phyloP scores from a whole-genome alignment of 495 filamentous ascomycete species.

The Neurospora terricola region DNA sequence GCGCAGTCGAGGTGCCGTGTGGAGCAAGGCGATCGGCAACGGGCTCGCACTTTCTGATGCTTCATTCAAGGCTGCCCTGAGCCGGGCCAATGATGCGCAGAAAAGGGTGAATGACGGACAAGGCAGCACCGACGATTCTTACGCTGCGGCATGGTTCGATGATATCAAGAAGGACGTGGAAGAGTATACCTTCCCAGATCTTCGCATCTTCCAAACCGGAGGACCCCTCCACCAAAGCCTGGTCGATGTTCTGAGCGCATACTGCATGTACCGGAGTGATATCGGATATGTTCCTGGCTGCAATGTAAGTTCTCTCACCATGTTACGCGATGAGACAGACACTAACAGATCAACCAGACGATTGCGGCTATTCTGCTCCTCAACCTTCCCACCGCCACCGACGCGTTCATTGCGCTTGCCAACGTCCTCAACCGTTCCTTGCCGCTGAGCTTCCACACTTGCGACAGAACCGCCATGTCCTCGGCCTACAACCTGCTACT shows the following conservation, averaged over 20 bases:
- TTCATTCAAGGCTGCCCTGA: conserved; percentile 70
- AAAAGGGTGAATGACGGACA: conserved; percentile 35
- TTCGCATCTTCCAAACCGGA: conserved; percentile 72
- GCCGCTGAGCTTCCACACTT: conserved; percentile 76
- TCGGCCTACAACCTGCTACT: conserved; percentile 65
- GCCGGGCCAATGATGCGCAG: conserved; percentile 60
- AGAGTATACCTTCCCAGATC: conserved; percentile 60
- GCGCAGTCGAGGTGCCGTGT: conserved; percentile 70
- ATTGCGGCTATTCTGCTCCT: conserved; percentile 82
- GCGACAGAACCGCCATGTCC: conserved; percentile 60
- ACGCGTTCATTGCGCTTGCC: conserved; percentile 73
- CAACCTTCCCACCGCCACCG: conserved; percentile 59
- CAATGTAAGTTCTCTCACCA: conserved; percentile 47
- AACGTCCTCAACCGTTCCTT: conserved; percentile 85
- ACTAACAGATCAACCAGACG: conserved; percentile 38
- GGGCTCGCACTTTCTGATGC: conserved; percentile 67
- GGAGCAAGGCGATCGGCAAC: conserved; percentile 81
- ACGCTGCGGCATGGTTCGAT: conserved; percentile 46
- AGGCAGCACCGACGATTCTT: conserved; percentile 35
- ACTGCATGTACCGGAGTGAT: conserved; percentile 88
- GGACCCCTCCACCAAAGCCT: conserved; percentile 68
- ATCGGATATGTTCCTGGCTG: conserved; percentile 84
- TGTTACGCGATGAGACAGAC: neutral
- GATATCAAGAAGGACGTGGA: conserved; percentile 61
- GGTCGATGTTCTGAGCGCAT: conserved; percentile 75